Evolutionary conservation across 768 basidiomycete species (phyloP).

Genomic region (Kwoniella botswanensis): DNA sequence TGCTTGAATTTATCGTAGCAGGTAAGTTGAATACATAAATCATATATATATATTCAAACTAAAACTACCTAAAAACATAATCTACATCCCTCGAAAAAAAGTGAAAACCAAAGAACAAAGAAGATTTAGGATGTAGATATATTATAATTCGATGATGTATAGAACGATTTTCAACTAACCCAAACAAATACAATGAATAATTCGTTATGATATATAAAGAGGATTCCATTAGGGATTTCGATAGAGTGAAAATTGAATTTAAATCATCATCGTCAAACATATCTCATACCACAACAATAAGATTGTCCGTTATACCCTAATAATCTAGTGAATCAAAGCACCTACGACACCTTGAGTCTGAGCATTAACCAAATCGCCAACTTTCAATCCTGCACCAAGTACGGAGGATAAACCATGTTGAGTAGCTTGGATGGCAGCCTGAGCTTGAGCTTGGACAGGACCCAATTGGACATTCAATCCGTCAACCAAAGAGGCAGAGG

Average conservation of each 20-base stretch:
- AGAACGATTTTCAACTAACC: neutral
- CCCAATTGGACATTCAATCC: slow-evolving; percentile 11
- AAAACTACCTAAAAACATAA: neutral
- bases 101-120: neutral
- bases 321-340: slow-evolving; percentile 2
- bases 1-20: too few relatives aligned
- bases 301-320: neutral
- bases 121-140: neutral
- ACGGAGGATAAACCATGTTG: neutral
- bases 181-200: neutral
- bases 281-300: neutral
- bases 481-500: neutral
- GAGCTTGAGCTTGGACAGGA: slow-evolving; percentile 10
- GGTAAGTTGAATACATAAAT: too few relatives aligned
- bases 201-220: neutral
- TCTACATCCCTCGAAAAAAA: neutral
- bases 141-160: neutral
- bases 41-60: too few relatives aligned
- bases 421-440: slow-evolving; percentile 9
- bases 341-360: slow-evolving; percentile 6
- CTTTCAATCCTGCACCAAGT: slow-evolving; percentile 11
- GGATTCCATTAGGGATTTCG: neutral
- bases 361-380: slow-evolving; percentile 7
- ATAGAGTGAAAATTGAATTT: neutral
- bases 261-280: neutral